A percentile compares a stretch with the other conserved stretches of the same genome.
Conservation (phyloP, 768 basidiomycete species). For the Lyophyllum atratum region DNA sequence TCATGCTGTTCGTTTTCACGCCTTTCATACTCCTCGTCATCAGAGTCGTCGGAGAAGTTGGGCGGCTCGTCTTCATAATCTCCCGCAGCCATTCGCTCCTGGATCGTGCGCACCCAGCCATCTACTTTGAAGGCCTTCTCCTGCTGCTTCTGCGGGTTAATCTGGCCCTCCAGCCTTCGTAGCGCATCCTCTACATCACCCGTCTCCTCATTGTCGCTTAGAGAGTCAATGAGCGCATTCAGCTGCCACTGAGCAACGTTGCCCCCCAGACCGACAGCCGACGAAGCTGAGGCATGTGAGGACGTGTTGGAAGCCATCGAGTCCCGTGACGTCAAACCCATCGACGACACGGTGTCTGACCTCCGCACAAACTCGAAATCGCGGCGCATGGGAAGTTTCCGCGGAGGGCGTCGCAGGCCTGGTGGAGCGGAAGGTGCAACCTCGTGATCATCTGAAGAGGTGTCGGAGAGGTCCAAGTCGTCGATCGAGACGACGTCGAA, state of each 20-base stretch:
- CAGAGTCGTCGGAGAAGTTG: slow-evolving; percentile 51
- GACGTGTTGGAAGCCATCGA: slow-evolving; percentile 54
- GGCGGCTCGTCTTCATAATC: slow-evolving; percentile 66
- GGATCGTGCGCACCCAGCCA: slow-evolving; percentile 77
- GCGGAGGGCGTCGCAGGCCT: slow-evolving; percentile 54
- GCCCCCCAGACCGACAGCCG: slow-evolving; percentile 41
- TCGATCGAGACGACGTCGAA: slow-evolving; percentile 79
- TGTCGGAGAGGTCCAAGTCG: slow-evolving; percentile 79
- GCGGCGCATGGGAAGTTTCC: slow-evolving; percentile 70
- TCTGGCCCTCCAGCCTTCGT: slow-evolving; percentile 80
- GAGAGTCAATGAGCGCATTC: slow-evolving; percentile 72
- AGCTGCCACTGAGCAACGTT: slow-evolving; percentile 81
- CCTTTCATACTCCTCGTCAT: slow-evolving; percentile 27
- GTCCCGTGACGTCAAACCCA: slow-evolving; percentile 68
- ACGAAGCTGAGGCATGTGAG: slow-evolving; percentile 42
- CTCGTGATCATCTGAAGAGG: slow-evolving; percentile 56
- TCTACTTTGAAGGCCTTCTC: slow-evolving; percentile 79
- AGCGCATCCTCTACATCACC: slow-evolving; percentile 87
- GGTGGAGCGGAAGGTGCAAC: slow-evolving; percentile 43
- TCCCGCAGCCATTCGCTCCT: slow-evolving; percentile 62
- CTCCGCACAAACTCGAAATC: slow-evolving; percentile 81
- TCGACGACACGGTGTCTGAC: slow-evolving; percentile 78
- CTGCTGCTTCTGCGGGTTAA: slow-evolving; percentile 69
- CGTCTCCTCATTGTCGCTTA: slow-evolving; percentile 72
- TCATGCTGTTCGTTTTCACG: slow-evolving; percentile 12